These are phyloP conservation scores for Clarireedia paspali DNA, from an alignment of 2,329 filamentous ascomycete genomes.

Conservation along the genomic window DNA sequence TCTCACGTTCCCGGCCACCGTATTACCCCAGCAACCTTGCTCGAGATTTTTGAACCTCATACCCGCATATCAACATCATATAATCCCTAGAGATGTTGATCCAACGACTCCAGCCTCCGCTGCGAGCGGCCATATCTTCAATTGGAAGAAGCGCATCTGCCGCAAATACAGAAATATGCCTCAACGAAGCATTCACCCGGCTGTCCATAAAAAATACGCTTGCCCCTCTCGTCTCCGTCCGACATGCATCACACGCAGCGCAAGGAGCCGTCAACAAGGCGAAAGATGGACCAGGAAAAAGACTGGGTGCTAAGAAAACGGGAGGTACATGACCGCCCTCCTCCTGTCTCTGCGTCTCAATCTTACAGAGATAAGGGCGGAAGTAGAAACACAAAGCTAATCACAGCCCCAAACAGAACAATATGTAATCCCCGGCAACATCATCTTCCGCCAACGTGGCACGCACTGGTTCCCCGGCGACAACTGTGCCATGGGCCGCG, in stretches of 20 bases:
- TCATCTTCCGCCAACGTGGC: constrained; percentile 94
- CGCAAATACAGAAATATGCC: constrained; percentile 13
- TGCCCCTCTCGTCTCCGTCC: constrained; percentile 18
- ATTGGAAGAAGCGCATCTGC: constrained; percentile 17
- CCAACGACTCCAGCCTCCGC: constrained; percentile 37
- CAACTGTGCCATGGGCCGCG: constrained; percentile 88
- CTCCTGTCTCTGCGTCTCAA: background rate
- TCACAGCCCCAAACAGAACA: constrained; percentile 49
- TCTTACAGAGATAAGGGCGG: background rate
- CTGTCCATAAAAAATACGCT: constrained; percentile 17
- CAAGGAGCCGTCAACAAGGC: constrained; percentile 65
- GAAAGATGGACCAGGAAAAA: constrained; percentile 69
- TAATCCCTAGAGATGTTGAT: constrained; percentile 32
- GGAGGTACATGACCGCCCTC: constrained; percentile 51
- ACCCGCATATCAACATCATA: background rate
- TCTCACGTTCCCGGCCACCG: background rate
- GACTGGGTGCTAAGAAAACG: constrained; percentile 88
- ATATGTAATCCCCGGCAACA: constrained; percentile 92
- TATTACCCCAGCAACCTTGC: constrained; percentile 2
- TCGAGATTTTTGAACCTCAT: constrained; percentile 1
- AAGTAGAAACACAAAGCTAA: background rate
- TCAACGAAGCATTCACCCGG: constrained; percentile 26
- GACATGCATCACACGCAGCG: constrained; percentile 40
- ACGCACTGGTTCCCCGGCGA: constrained; percentile 93
- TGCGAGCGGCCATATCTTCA: constrained; percentile 33